Evolutionary conservation across 2,329 filamentous ascomycete genomes (phyloP).

Genomic region (Chaetomium sp.): DNA sequence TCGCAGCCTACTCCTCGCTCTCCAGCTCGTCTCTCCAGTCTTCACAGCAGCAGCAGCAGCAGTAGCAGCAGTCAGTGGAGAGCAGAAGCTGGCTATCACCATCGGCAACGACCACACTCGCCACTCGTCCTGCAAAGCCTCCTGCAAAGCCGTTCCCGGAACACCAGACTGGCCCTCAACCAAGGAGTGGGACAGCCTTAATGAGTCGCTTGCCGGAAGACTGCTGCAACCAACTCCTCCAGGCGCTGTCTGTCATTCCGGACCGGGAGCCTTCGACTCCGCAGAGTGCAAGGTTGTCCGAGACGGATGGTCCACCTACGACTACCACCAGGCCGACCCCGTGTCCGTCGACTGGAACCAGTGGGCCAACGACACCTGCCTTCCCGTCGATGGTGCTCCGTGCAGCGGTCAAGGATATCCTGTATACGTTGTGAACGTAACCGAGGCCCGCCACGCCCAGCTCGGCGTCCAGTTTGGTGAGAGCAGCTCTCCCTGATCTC

Average conservation of each 20-base stretch:
- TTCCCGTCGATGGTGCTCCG: slow-evolving; percentile 27
- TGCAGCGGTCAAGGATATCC: slow-evolving; percentile 35
- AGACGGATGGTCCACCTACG: slow-evolving; percentile 20
- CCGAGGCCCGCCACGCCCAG: slow-evolving; percentile 26
- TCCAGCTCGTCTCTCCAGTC: too few relatives aligned
- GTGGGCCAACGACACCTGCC: slow-evolving; percentile 35
- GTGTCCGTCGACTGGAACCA: slow-evolving; percentile 35
- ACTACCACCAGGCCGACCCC: slow-evolving; percentile 34
- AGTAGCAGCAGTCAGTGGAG: too few relatives aligned
- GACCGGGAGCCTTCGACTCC: slow-evolving; percentile 20
- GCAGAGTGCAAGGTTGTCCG: slow-evolving; percentile 17
- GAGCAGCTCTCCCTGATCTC: not conserved
- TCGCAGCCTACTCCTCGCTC: too few relatives aligned
- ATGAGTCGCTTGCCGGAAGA: slow-evolving; percentile 37
- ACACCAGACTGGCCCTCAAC: slow-evolving; percentile 42
- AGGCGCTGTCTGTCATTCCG: slow-evolving; percentile 39
- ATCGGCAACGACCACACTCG: too few relatives aligned
- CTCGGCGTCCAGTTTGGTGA: slow-evolving; percentile 36
- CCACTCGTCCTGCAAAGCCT: not conserved
- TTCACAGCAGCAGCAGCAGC: too few relatives aligned
- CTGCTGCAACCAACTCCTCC: slow-evolving; percentile 39
- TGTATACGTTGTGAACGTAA: slow-evolving; percentile 30
- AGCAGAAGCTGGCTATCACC: too few relatives aligned
- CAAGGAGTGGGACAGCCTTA: slow-evolving; percentile 39
- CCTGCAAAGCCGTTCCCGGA: slow-evolving; percentile 24